Conservation (phyloP, 2,329 filamentous ascomycete genomes). For the Ilyonectria mors-panacis region DNA sequence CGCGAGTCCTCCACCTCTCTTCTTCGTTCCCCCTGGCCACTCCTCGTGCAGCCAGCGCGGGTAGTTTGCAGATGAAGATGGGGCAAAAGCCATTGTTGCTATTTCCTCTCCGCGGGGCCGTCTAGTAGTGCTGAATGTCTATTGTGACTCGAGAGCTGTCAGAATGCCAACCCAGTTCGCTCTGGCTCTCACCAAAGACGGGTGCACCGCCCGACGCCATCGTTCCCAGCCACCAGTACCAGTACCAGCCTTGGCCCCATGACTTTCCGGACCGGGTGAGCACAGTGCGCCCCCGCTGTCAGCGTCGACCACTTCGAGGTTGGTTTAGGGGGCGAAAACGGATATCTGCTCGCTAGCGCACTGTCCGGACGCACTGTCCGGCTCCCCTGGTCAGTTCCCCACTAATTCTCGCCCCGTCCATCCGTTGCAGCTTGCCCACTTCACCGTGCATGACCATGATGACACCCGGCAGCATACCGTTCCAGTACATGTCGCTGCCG, state of each 20-base stretch:
- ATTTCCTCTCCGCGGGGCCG: conserved; percentile 23
- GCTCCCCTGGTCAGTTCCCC: conserved; percentile 9
- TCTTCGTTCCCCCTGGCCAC: conserved; percentile 34
- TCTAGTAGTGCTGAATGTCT: background rate
- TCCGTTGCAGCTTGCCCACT: conserved; percentile 40
- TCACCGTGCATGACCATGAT: conserved; percentile 45
- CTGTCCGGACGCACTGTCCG: conserved; percentile 39
- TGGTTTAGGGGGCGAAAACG: conserved; percentile 6
- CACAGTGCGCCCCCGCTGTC: conserved; percentile 26
- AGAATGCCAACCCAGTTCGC: conserved; percentile 14
- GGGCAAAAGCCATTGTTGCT: conserved; percentile 30
- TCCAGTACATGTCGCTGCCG: conserved; percentile 42
- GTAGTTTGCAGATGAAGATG: conserved; percentile 45
- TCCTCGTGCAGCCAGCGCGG: conserved; percentile 41
- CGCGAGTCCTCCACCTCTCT: conserved; percentile 30
- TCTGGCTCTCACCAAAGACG: conserved; percentile 20
- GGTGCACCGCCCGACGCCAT: conserved; percentile 39
- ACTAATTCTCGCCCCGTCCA: conserved; percentile 10
- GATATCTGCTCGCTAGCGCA: conserved; percentile 12
- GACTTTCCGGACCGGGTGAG: conserved; percentile 17
- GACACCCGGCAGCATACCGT: conserved; percentile 42
- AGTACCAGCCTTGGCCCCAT: conserved; percentile 31
- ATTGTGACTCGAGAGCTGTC: conserved; percentile 13
- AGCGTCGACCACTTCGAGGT: background rate
- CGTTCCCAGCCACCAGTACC: conserved; percentile 33